Evolutionary conservation across 75 land plant genomes (phyloP).

Genomic region (Gnetum montanum): DNA sequence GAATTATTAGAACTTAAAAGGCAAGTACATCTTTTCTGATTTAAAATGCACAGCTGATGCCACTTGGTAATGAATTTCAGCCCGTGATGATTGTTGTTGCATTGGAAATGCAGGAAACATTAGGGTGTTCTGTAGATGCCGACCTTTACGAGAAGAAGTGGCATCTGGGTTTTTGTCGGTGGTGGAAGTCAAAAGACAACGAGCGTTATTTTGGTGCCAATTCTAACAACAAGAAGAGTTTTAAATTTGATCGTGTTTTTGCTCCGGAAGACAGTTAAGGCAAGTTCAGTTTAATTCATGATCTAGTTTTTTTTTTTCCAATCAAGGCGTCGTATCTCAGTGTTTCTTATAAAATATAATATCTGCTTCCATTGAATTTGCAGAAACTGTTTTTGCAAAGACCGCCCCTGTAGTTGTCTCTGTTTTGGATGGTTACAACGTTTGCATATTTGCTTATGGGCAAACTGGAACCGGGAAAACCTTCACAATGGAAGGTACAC

Average conservation of each 20-base stretch:
- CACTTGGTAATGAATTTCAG: conserved; percentile 10
- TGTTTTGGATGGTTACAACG: neutral
- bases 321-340: neutral
- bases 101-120: conserved; percentile 28
- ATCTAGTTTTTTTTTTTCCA: conserved; percentile 25
- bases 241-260: neutral
- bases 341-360: neutral
- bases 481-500: neutral
- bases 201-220: neutral
- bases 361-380: neutral
- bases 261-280: conserved; percentile 52
- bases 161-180: neutral
- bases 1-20: conserved; percentile 19
- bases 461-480: neutral
- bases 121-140: conserved; percentile 21
- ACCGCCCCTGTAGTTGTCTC: neutral
- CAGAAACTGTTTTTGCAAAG: conserved; percentile 62
- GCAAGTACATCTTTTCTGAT: conserved; percentile 40
- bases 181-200: neutral
- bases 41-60: too few relatives aligned
- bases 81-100: conserved; percentile 27
- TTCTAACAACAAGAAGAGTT: neutral
- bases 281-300: conserved; percentile 3
- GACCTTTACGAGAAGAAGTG: conserved; percentile 14
- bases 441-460: neutral